phyloP scores from a whole-genome alignment of 148 eudicot genomes.

The Agrostemma githago region DNA sequence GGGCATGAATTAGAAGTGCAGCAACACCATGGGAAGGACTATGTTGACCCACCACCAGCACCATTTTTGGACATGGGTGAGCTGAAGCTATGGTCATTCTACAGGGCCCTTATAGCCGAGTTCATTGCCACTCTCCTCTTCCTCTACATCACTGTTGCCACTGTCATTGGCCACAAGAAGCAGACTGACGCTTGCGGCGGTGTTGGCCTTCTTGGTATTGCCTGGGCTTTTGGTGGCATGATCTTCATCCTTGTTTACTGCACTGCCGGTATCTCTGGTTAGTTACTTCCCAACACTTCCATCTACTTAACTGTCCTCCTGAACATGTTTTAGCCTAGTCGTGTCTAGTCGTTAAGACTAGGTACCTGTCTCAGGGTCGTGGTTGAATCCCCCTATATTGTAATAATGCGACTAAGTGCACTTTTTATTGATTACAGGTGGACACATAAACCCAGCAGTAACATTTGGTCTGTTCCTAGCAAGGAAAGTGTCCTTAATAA shows the following conservation, averaged over 20 bases:
- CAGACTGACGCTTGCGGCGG: constrained; percentile 61
- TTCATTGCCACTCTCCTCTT: constrained; percentile 82
- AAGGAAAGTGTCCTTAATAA: constrained; percentile 63
- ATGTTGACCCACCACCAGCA: constrained; percentile 90
- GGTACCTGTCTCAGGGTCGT: too few species aligned
- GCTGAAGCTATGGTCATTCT: constrained; percentile 78
- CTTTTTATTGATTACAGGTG: constrained; percentile 33
- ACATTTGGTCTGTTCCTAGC: constrained; percentile 79
- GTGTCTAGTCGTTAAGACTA: too few species aligned
- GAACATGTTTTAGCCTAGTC: not conserved
- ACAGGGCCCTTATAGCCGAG: constrained; percentile 88
- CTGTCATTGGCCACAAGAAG: constrained; percentile 85
- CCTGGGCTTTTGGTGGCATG: constrained; percentile 98
- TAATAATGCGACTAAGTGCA: too few species aligned
- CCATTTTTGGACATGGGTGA: constrained; percentile 70
- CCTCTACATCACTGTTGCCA: constrained; percentile 72
- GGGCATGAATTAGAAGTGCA: constrained; percentile 17
- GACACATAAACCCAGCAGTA: constrained; percentile 94
- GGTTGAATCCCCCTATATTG: too few species aligned
- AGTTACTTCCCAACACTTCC: not conserved
- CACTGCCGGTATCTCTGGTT: constrained; percentile 95
- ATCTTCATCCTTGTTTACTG: constrained; percentile 89
- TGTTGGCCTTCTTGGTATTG: constrained; percentile 82
- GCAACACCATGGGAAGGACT: constrained; percentile 59
- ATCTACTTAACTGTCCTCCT: not conserved